Percentiles rank a stretch among this genome's conserved stretches.
Conservation (phyloP, 148 eudicot species). For the Pouteria glomerata region DNA sequence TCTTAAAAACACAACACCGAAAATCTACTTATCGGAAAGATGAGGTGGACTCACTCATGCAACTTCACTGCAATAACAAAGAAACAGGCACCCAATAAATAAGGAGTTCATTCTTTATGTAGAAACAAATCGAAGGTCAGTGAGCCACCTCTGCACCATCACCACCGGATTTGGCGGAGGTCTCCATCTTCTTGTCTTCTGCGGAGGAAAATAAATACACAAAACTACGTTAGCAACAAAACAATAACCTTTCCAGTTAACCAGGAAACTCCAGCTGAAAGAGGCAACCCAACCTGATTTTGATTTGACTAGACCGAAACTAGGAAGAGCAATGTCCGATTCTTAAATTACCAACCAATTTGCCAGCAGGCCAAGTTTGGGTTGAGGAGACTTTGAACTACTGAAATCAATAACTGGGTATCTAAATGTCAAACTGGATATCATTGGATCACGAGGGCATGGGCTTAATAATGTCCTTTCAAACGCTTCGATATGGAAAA, state of each 20-base stretch:
- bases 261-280: neutral
- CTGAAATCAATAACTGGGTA: no score
- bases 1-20: neutral
- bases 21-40: neutral
- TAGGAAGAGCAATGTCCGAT: no score
- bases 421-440: no score
- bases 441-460: no score
- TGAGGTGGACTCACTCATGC: neutral
- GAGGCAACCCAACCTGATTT: neutral
- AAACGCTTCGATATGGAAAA: no score
- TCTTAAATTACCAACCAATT: neutral
- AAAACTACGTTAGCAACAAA: neutral
- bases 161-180: slow-evolving; percentile 20
- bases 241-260: neutral
- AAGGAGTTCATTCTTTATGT: no score
- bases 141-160: slow-evolving; percentile 19
- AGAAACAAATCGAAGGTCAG: neutral
- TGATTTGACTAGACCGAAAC: no score
- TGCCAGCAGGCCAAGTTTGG: neutral
- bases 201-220: neutral
- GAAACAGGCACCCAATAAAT: neutral
- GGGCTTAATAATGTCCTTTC: no score
- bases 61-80: slow-evolving; percentile 20
- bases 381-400: no score
- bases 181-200: slow-evolving; percentile 29